phyloP scores from a whole-genome alignment of 2,329 filamentous ascomycete species.

The Calonectria naviculata region DNA sequence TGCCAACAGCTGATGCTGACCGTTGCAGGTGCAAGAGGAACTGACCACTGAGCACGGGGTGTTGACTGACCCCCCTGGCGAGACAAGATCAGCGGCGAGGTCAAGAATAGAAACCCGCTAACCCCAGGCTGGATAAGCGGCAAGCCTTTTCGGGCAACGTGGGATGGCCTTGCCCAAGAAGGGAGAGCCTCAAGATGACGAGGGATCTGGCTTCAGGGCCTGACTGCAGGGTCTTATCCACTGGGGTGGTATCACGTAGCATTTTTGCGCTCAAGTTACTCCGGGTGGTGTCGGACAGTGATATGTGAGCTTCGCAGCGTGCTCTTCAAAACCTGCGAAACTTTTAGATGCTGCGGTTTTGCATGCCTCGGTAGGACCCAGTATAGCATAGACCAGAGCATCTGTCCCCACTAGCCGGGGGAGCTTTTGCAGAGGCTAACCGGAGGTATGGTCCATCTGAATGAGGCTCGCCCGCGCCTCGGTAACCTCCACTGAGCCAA shows the following conservation, averaged over 20 bases:
- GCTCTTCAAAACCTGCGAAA: not conserved
- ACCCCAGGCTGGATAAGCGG: constrained; percentile 16
- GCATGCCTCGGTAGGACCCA: constrained; percentile 7
- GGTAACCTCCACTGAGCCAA: constrained; percentile 2
- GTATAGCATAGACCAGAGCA: not conserved
- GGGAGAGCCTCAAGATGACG: constrained; percentile 23
- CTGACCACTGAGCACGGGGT: constrained; percentile 7
- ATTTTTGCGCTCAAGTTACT: not conserved
- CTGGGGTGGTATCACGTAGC: constrained; percentile 3
- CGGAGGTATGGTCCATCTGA: constrained; percentile 5
- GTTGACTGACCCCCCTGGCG: constrained; percentile 10
- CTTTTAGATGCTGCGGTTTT: not conserved
- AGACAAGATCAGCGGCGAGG: constrained; percentile 20
- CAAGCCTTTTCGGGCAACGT: constrained; percentile 16
- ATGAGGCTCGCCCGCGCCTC: constrained; percentile 4
- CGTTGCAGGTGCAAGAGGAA: not conserved
- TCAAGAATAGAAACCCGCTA: constrained; percentile 35
- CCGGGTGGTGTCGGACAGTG: not conserved
- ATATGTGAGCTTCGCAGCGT: not conserved
- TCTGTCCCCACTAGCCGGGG: not conserved
- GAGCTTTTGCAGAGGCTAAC: not conserved
- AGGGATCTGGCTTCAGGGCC: constrained; percentile 7
- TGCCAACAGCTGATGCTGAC: not conserved
- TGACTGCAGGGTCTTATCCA: constrained; percentile 8
- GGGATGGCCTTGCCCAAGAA: constrained; percentile 5